Conservation (phyloP, 1,284 basidiomycete species). For the Moesziomyces aphidis region DNA sequence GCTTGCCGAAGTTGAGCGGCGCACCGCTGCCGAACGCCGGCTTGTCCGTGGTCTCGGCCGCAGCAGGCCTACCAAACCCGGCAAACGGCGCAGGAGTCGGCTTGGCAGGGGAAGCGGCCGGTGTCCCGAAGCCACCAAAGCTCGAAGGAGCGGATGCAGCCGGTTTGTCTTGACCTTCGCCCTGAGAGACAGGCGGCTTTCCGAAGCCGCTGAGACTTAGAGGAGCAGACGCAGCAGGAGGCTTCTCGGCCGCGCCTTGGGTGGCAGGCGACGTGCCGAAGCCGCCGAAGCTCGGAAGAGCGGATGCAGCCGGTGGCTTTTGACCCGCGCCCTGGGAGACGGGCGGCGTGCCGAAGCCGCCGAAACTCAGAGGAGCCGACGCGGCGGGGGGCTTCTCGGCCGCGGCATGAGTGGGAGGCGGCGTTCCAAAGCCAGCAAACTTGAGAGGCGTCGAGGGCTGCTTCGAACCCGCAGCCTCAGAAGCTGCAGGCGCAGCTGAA, state of each 20-base stretch:
- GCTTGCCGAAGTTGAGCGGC: constrained; percentile 29
- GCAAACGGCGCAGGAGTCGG: constrained; percentile 11
- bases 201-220: constrained; percentile 4
- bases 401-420: no score
- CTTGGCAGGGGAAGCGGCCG: constrained; percentile 10
- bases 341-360: constrained; percentile 1
- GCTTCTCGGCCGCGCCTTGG: no score
- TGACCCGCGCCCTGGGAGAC: no score
- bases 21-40: constrained; percentile 19
- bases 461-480: background rate
- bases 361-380: constrained; percentile 1
- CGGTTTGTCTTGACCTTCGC: background rate
- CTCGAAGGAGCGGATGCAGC: constrained; percentile 1
- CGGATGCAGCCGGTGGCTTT: background rate
- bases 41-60: constrained; percentile 7
- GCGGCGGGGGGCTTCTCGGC: no score
- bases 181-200: no score
- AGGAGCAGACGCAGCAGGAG: background rate
- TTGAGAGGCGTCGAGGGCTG: constrained; percentile 1
- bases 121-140: constrained; percentile 10
- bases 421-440: constrained; percentile 3
- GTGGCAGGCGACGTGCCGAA: background rate
- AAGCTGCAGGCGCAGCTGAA: constrained; percentile 6
- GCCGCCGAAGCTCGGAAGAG: constrained; percentile 2
- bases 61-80: constrained; percentile 6